Evolutionary conservation across 2,329 filamentous ascomycete genomes (phyloP).

Genomic region (Tolypocladium ophioglossoides): DNA sequence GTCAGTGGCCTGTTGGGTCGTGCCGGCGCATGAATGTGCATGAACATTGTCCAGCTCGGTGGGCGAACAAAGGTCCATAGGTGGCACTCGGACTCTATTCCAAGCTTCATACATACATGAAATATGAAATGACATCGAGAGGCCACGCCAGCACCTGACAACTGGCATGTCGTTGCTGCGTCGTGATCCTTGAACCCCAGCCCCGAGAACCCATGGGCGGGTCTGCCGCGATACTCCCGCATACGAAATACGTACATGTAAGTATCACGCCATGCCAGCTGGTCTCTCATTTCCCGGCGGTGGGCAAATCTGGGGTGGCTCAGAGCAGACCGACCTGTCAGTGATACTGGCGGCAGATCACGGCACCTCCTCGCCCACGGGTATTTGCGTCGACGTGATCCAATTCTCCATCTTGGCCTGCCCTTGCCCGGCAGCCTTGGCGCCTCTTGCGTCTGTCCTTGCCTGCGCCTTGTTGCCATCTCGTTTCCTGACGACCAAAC

Average conservation of each 20-base stretch:
- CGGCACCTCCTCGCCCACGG: conserved; percentile 24
- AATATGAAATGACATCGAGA: too few species aligned
- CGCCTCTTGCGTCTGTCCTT: conserved; percentile 14
- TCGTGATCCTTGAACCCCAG: not conserved
- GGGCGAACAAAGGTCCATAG: not conserved
- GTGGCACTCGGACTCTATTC: not conserved
- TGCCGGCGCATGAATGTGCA: not conserved
- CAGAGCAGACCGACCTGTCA: not conserved
- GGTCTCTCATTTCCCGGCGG: not conserved
- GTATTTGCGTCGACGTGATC: conserved; percentile 69
- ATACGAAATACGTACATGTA: not conserved
- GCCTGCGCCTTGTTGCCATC: conserved; percentile 36
- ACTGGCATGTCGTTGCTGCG: not conserved
- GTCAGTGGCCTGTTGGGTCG: not conserved
- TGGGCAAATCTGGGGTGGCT: not conserved
- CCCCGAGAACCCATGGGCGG: not conserved
- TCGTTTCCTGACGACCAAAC: conserved; percentile 74
- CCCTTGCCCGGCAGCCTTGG: conserved; percentile 39
- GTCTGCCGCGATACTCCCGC: not conserved
- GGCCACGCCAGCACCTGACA: not conserved
- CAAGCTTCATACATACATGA: not conserved
- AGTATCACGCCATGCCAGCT: not conserved
- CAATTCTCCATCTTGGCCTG: conserved; percentile 76
- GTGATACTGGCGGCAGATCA: conserved; percentile 7
- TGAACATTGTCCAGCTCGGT: not conserved